Evolutionary conservation across 139 green algal species (phyloP).

Genomic region (Chlorella sp.): DNA sequence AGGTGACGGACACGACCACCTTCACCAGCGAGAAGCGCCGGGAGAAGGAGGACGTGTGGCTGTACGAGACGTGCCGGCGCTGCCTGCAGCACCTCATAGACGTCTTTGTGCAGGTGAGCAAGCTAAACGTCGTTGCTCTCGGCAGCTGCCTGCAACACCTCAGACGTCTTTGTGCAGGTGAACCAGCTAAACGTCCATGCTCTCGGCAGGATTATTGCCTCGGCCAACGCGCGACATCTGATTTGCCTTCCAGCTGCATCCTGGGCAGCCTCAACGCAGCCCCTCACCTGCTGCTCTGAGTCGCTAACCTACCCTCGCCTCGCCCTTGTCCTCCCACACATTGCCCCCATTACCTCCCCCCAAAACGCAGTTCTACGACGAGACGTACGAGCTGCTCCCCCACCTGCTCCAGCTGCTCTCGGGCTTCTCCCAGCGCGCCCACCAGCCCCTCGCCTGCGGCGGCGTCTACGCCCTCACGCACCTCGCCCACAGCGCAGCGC

Average conservation of each 20-base stretch:
- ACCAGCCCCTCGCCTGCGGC: slow-evolving; percentile 84
- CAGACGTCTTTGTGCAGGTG: slow-evolving; percentile 75
- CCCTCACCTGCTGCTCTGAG: too few relatives aligned
- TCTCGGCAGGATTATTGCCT: too few relatives aligned
- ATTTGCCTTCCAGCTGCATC: too few relatives aligned
- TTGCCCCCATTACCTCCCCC: too few relatives aligned
- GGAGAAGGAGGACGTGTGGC: slow-evolving; percentile 82
- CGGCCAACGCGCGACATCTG: too few relatives aligned
- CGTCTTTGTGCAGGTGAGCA: slow-evolving; percentile 67
- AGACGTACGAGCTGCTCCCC: slow-evolving; percentile 55
- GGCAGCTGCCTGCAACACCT: slow-evolving; percentile 93
- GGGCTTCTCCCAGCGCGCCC: slow-evolving; percentile 73
- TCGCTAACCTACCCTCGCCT: too few relatives aligned
- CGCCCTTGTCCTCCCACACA: too few relatives aligned
- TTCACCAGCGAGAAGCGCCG: slow-evolving; percentile 75
- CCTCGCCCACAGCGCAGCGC: slow-evolving; percentile 54
- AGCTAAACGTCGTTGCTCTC: too few relatives aligned
- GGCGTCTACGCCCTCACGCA: slow-evolving; percentile 81
- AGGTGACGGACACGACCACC: slow-evolving; percentile 81
- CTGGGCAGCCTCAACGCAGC: background rate
- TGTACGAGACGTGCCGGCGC: slow-evolving; percentile 96
- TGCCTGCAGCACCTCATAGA: slow-evolving; percentile 95
- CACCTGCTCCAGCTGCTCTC: slow-evolving; percentile 71
- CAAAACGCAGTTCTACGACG: slow-evolving; percentile 76
- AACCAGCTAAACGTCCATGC: too few relatives aligned